Conservation (phyloP, 179 eudicot genomes). For the Actinidia arguta region DNA sequence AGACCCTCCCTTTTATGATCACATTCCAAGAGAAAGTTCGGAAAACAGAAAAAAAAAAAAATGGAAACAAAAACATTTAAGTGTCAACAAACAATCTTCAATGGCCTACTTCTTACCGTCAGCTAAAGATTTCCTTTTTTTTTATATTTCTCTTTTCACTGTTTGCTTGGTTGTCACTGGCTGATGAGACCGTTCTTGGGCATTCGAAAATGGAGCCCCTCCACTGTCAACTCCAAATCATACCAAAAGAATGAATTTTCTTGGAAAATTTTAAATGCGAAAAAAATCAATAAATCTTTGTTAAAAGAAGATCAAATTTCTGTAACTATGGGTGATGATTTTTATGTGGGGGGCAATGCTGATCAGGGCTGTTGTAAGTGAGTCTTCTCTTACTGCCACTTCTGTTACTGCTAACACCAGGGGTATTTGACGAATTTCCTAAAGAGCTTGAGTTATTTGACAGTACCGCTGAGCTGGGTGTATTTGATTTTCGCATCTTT, state of each 20-base stretch:
- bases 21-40: background rate
- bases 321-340: background rate
- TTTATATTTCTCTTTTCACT: conserved; percentile 28
- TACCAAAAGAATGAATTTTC: background rate
- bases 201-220: conserved; percentile 20
- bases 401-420: no score
- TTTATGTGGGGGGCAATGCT: conserved; percentile 21
- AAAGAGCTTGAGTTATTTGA: conserved; percentile 21
- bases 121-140: background rate
- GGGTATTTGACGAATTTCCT: conserved; percentile 17
- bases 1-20: conserved; percentile 7
- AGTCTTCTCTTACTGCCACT: conserved; percentile 36
- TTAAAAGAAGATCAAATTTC: background rate
- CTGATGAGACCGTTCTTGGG: conserved; percentile 9
- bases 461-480: conserved; percentile 21
- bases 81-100: background rate
- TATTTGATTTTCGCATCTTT: conserved; percentile 22
- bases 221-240: background rate
- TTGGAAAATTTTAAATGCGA: background rate
- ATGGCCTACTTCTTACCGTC: background rate
- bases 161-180: conserved; percentile 21
- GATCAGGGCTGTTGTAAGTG: conserved; percentile 25
- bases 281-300: conserved; percentile 15
- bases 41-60: background rate
- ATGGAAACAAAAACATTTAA: background rate